Percentiles rank a stretch among this genome's conserved stretches.
phyloP scores from a whole-genome alignment of 2,329 filamentous ascomycete genomes.

The Cladosporium austrohemisphaericum region DNA sequence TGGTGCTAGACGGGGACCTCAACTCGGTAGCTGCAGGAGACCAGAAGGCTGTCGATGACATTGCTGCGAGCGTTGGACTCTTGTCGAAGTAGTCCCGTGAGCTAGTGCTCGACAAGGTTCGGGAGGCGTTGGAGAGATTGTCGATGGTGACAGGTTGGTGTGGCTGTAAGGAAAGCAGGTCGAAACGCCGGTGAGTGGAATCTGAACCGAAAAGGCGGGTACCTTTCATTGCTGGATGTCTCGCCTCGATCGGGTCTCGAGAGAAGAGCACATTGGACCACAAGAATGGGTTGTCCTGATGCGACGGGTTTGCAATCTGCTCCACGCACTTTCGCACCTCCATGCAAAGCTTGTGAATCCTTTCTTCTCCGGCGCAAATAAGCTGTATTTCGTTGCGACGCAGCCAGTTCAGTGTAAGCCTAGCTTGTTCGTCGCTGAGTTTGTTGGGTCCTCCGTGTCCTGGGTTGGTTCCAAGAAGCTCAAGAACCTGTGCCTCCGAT shows the following conservation, averaged over 20 bases:
- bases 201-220: not conserved
- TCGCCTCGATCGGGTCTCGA: slow-evolving; percentile 45
- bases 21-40: slow-evolving; percentile 73
- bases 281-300: slow-evolving; percentile 79
- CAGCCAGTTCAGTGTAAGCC: slow-evolving; percentile 79
- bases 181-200: slow-evolving; percentile 8
- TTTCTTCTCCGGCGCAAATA: slow-evolving; percentile 89
- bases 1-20: slow-evolving; percentile 61
- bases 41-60: slow-evolving; percentile 80
- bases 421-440: slow-evolving; percentile 89
- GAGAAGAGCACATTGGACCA: slow-evolving; percentile 90
- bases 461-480: slow-evolving; percentile 75
- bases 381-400: slow-evolving; percentile 80
- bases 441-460: slow-evolving; percentile 92
- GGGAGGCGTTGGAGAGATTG: slow-evolving; percentile 25
- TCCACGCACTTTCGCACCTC: slow-evolving; percentile 84
- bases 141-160: slow-evolving; percentile 24
- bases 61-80: slow-evolving; percentile 67
- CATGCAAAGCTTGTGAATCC: slow-evolving; percentile 88
- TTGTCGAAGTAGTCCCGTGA: slow-evolving; percentile 65
- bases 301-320: slow-evolving; percentile 73
- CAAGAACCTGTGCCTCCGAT: slow-evolving; percentile 79
- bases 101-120: slow-evolving; percentile 29
- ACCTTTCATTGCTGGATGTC: not conserved
- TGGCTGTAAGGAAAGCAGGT: slow-evolving; percentile 21